A percentile compares a stretch with the other conserved stretches of the same genome.
Evolutionary conservation across 2,329 filamentous ascomycete genomes (phyloP).

Genomic region (Cordyceps cateniannulata): DNA sequence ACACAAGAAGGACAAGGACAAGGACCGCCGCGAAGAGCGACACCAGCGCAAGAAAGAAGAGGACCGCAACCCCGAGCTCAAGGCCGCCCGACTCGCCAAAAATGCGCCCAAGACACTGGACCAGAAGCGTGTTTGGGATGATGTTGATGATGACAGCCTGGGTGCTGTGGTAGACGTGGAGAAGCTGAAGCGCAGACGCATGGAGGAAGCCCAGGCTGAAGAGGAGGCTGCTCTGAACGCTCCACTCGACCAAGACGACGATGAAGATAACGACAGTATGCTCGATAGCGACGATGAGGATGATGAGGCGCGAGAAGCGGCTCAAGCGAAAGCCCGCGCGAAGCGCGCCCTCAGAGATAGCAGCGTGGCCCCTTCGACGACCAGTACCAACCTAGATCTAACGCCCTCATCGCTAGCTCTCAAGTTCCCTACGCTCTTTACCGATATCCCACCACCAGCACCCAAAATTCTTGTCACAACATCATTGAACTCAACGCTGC

Average conservation of each 20-base stretch:
- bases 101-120: constrained; percentile 81
- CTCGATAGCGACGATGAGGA: constrained; percentile 57
- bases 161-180: constrained; percentile 52
- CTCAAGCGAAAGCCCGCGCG: constrained; percentile 36
- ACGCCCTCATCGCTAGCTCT: constrained; percentile 52
- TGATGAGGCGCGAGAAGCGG: constrained; percentile 39
- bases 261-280: constrained; percentile 71
- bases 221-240: constrained; percentile 42
- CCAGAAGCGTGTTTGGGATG: constrained; percentile 85
- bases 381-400: constrained; percentile 57
- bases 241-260: constrained; percentile 38
- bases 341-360: constrained; percentile 40
- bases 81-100: constrained; percentile 63
- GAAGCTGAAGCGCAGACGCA: constrained; percentile 49
- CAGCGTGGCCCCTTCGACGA: constrained; percentile 51
- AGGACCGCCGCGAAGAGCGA: constrained; percentile 67
- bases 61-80: constrained; percentile 70
- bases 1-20: constrained; percentile 70
- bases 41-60: constrained; percentile 80
- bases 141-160: constrained; percentile 57
- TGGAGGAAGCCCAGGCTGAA: constrained; percentile 47
- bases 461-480: constrained; percentile 94
- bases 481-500: constrained; percentile 79
- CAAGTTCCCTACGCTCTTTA: constrained; percentile 58
- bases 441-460: constrained; percentile 48